Base-by-base conservation (phyloP, 495 filamentous ascomycete genomes). In the Filosporella fistucella region DNA sequence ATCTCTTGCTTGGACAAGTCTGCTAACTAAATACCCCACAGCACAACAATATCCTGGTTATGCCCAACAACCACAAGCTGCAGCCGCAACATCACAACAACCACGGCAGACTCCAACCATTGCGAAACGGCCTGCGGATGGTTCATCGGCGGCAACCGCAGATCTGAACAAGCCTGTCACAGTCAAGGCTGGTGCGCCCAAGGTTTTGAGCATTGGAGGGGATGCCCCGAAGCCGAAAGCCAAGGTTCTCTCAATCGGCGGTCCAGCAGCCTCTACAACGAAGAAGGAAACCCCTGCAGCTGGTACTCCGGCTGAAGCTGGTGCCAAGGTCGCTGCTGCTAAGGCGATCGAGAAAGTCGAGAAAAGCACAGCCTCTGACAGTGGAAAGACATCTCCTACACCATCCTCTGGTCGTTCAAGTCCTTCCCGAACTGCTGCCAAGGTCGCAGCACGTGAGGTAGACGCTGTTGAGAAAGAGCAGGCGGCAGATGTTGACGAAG, bases 381-480 rank as follows among this genome's bases (percentile, higher is more conserved):
- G 54, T 41, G 88, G 86, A 39, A 86, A 77, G 47, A 77, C 84
- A 7, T 90, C 89, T 1, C 85, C 89, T 4, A 72, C 85, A 11
- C 86, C 86, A 4, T 83, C 85, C 13, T 90, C 86, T 3, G 89
- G 88, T 12, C 77, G 86, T 14, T 85, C 80, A 9, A 89, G 84
- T 57, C 87, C 89, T 12, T 72, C 77, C 3, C 63, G 74, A 29
- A 71, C 62, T 8, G 68, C 70, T 17, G 64, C 62, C n/a, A 71
- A 69, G 32, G 77, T 78, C 55, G 73, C 63, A 14, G 68, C 74
- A 10, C 84, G 90, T 45, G 84, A 88, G 46, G 87, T 76, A 12
- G 86, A 96, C 65, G 84, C 85, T 13, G 90, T 99, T 30, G 78
- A 81, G 28, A 87, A 90, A 65, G 86, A 90, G 58, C 93, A 97